phyloP scores from a whole-genome alignment of 148 eudicot species.

The Amaranthus cruentus region DNA sequence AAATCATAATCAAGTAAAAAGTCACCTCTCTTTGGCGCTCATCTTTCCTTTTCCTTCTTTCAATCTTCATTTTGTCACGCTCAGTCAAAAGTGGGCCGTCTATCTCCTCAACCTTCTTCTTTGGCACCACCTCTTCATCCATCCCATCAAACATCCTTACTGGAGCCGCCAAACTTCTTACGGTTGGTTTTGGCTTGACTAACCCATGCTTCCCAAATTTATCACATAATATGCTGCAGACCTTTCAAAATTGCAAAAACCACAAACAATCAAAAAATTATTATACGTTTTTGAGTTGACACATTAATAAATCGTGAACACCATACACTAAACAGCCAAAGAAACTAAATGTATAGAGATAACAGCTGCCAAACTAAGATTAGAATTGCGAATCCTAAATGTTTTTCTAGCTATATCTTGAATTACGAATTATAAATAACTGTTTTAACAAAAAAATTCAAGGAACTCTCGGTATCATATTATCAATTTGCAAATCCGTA shows the following conservation, averaged over 20 bases:
- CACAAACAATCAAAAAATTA: conserved; percentile 3
- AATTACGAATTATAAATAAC: too few species aligned
- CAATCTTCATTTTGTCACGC: conserved; percentile 90
- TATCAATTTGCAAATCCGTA: too few species aligned
- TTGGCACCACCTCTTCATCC: conserved; percentile 75
- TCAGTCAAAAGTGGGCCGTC: conserved; percentile 92
- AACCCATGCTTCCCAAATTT: conserved; percentile 95
- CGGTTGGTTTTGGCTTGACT: conserved; percentile 69
- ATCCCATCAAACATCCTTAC: conserved; percentile 80
- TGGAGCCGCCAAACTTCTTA: conserved; percentile 85
- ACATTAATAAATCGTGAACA: neutral
- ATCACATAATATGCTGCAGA: conserved; percentile 69
- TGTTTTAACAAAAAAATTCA: too few species aligned
- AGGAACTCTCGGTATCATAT: too few species aligned
- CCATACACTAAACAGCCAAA: neutral
- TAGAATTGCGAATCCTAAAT: too few species aligned
- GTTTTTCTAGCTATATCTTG: too few species aligned
- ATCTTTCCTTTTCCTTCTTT: conserved; percentile 89
- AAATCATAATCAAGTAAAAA: neutral
- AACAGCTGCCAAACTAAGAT: too few species aligned
- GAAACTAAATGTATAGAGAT: too few species aligned
- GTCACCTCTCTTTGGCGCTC: conserved; percentile 96
- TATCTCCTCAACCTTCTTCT: conserved; percentile 81
- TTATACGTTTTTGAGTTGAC: neutral
- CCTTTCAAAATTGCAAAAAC: conserved; percentile 35